phyloP scores from a whole-genome alignment of 148 eudicot genomes.

The Camellia sinensis region DNA sequence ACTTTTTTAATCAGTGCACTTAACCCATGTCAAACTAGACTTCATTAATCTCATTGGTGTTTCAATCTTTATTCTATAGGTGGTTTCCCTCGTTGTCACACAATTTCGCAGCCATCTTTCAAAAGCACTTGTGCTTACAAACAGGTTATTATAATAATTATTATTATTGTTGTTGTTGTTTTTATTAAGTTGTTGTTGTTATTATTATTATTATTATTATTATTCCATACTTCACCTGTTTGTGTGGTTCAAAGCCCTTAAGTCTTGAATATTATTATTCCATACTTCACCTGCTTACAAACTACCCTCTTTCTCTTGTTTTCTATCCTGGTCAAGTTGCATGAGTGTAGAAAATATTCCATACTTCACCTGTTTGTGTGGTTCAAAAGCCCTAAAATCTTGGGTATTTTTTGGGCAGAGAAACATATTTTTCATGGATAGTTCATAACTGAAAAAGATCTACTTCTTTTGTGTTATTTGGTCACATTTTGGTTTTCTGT shows the following conservation, averaged over 20 bases:
- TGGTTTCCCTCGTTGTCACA: slow-evolving; percentile 66
- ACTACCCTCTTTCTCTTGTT: no score
- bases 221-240: background rate
- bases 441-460: background rate
- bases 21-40: background rate
- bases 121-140: slow-evolving; percentile 79
- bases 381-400: background rate
- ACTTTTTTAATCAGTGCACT: background rate
- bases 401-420: background rate
- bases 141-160: slow-evolving; percentile 49
- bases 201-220: background rate
- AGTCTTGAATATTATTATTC: background rate
- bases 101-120: slow-evolving; percentile 87
- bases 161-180: background rate
- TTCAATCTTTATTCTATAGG: slow-evolving; percentile 38
- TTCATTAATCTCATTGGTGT: slow-evolving; percentile 7
- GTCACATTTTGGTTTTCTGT: background rate
- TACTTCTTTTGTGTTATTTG: background rate
- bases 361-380: background rate
- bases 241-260: background rate
- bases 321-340: no score
- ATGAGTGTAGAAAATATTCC: background rate
- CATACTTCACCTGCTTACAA: no score
- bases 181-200: background rate
- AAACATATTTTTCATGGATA: background rate